These are phyloP conservation scores for Tanacetum coccineum DNA, from an alignment of 129 eudicot species.

Conservation along the genomic window DNA sequence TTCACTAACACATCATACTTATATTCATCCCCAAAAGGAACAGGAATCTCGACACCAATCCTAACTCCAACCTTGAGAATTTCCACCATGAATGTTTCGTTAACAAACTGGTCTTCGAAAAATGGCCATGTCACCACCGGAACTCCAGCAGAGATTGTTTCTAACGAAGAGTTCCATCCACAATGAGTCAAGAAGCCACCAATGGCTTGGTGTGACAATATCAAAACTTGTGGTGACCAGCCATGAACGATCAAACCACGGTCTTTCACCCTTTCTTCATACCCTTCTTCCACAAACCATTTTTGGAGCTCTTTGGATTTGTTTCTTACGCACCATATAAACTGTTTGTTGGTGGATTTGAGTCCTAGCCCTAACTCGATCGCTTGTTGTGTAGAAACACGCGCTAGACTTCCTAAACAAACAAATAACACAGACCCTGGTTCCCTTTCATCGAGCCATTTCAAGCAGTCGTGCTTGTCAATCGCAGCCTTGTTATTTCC, in stretches of 20 bases:
- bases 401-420: background rate
- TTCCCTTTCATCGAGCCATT: background rate
- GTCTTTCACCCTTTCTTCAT: background rate
- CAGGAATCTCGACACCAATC: slow-evolving; percentile 10
- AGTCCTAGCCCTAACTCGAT: background rate
- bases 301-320: background rate
- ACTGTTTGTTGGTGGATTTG: background rate
- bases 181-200: background rate
- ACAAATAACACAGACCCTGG: background rate
- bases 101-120: background rate
- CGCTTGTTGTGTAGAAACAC: background rate
- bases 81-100: background rate
- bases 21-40: background rate
- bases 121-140: background rate
- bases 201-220: background rate
- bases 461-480: background rate
- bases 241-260: background rate
- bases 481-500: background rate
- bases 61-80: background rate
- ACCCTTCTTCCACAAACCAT: background rate
- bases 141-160: background rate
- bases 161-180: background rate
- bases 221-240: background rate
- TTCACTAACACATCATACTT: background rate
- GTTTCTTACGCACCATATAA: background rate